A percentile compares a stretch with the other conserved stretches of the same genome.
Evolutionary conservation across 1,284 basidiomycete genomes (phyloP).

Genomic region (Vanrija sp.): DNA sequence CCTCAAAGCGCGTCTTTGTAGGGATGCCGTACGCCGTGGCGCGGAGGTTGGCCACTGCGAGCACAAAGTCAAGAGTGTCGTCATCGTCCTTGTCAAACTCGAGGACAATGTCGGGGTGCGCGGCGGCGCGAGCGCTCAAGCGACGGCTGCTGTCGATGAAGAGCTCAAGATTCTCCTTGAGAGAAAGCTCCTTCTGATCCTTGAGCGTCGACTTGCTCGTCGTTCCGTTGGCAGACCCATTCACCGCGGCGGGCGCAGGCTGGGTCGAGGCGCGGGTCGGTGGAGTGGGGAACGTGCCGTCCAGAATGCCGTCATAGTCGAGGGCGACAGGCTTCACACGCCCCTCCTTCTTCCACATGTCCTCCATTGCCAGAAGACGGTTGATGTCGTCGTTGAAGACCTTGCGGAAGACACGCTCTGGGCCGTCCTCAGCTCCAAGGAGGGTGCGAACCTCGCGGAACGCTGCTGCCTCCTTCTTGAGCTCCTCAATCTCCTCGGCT

Average conservation of each 20-base stretch:
- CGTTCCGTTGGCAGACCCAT: conserved; percentile 17
- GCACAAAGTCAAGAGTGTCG: conserved; percentile 93
- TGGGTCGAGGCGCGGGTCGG: conserved; percentile 32
- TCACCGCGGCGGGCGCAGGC: conserved; percentile 8
- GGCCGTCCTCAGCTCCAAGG: conserved; percentile 55
- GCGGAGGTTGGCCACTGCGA: conserved; percentile 87
- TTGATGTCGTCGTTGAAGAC: conserved; percentile 85
- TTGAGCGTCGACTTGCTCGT: conserved; percentile 54
- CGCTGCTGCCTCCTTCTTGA: conserved; percentile 83
- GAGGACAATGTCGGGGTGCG: conserved; percentile 68
- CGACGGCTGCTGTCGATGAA: conserved; percentile 77
- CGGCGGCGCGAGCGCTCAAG: conserved; percentile 67
- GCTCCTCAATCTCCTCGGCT: conserved; percentile 85
- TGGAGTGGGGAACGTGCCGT: conserved; percentile 58
- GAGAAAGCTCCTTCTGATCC: conserved; percentile 70
- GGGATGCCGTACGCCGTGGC: conserved; percentile 85
- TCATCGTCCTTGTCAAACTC: conserved; percentile 98
- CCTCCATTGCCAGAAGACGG: conserved; percentile 87
- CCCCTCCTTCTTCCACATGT: conserved; percentile 82
- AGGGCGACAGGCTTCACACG: conserved; percentile 80
- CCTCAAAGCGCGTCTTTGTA: conserved; percentile 87
- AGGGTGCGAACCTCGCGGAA: conserved; percentile 71
- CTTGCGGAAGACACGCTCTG: conserved; percentile 78
- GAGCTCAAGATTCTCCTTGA: conserved; percentile 74
- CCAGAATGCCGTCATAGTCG: conserved; percentile 67